Conservation (phyloP, 257 asterid species). For the Voacanga thouarsii region DNA sequence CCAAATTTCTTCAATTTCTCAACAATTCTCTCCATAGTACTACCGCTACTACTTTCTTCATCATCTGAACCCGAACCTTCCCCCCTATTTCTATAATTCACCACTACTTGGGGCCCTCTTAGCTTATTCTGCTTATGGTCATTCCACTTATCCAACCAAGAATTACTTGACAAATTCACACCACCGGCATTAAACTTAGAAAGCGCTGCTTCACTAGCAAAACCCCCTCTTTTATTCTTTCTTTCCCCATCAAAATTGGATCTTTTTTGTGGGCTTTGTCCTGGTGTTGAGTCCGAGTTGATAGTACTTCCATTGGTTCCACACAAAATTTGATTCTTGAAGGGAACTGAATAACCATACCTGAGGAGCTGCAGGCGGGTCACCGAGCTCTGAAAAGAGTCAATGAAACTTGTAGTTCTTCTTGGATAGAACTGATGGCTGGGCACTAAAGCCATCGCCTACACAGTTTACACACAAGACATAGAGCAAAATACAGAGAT, state of each 20-base stretch:
- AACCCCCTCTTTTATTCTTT: conserved; percentile 25
- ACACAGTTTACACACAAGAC: not conserved
- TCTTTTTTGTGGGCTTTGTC: conserved; percentile 35
- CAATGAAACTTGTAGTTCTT: conserved; percentile 38
- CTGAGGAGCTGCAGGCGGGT: conserved; percentile 45
- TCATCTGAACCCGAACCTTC: conserved; percentile 63
- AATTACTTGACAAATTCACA: conserved; percentile 30
- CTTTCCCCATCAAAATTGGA: conserved; percentile 34
- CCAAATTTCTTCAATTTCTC: conserved; percentile 85
- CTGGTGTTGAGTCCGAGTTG: conserved; percentile 29
- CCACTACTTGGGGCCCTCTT: conserved; percentile 43
- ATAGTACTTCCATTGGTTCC: conserved; percentile 16
- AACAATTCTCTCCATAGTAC: conserved; percentile 92
- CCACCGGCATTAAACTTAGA: conserved; percentile 24
- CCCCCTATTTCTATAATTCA: conserved; percentile 55
- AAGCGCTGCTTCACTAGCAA: conserved; percentile 14
- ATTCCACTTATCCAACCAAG: conserved; percentile 83
- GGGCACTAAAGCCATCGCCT: conserved; percentile 51
- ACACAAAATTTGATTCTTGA: conserved; percentile 37
- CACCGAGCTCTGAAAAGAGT: conserved; percentile 57
- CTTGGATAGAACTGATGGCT: conserved; percentile 53
- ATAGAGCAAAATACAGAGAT: not conserved
- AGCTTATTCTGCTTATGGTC: conserved; percentile 31
- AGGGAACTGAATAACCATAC: conserved; percentile 39
- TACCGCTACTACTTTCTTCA: conserved; percentile 68